Base-by-base conservation (phyloP, 805 yeast species). In the Kluyveromyces siamensis region DNA sequence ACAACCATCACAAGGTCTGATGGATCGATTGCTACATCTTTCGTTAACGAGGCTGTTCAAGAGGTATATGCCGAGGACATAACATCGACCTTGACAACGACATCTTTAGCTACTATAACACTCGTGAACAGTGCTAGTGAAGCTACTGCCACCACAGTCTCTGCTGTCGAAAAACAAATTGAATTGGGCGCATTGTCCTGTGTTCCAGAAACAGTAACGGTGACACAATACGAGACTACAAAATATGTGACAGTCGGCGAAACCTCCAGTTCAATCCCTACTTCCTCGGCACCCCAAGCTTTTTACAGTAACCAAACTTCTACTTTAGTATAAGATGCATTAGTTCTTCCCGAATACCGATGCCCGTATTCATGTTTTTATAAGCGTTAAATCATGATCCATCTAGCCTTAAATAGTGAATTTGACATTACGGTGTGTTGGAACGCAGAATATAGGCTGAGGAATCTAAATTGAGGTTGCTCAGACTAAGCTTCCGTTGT, bases 31-130 rank as follows among this genome's bases (percentile, higher is more conserved):
- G 39, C 53, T 9, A 52, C 47, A 37, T 48, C 55, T 19, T 50
- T 50, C 27, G 46, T 56, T 21, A 46, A 57, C 21, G 52, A 60
- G 44, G 50, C 53, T 16, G 46, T 40, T 17, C 27, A 47, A 11
- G 33, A 46, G 17, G 45, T 43, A 35, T 36, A 35, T n/a, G 41
- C 52, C 21, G 38, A 46, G 13, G 52, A 50, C 27, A 16, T 44
- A 18, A 55, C 59, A 37, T 58, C 65, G 6, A 59, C 62, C 30
- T 43, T 57, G 40, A 58, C 63, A 8, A 49, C 56, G 37, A 55
- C 58, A 21, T 45, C 55, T 30, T 47, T 46, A 41, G 48, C 53
- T 39, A 57, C 62, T 21, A 43, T 59, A 2, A 55, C 52, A 18
- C 36, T 55, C 27, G 41, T 45, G 18, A 37, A 52, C 17, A 44